Evolutionary conservation across 352 stramenopile genomes (phyloP).

Genomic region (Globisporangium irregulare): DNA sequence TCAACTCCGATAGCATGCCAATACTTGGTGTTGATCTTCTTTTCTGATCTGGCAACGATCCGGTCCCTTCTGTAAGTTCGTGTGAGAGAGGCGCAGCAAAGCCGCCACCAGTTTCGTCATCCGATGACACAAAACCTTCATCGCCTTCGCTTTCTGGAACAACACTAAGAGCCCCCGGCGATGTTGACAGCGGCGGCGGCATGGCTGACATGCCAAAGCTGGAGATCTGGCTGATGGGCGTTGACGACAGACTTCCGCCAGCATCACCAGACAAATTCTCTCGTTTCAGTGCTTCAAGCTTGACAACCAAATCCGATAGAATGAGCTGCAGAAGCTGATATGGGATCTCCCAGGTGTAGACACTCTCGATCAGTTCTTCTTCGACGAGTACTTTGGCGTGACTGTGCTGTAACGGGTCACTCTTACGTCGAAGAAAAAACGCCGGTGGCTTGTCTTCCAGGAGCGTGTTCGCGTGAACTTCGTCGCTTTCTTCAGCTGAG

Average conservation of each 20-base stretch:
- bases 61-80: slow-evolving; percentile 15
- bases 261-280: slow-evolving; percentile 36
- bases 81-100: slow-evolving; percentile 17
- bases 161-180: slow-evolving; percentile 26
- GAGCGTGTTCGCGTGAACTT: background rate
- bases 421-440: slow-evolving; percentile 32
- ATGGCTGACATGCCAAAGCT: slow-evolving; percentile 31
- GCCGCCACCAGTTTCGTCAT: slow-evolving; percentile 11
- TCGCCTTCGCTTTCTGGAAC: slow-evolving; percentile 31
- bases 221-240: slow-evolving; percentile 52
- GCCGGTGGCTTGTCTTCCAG: slow-evolving; percentile 6
- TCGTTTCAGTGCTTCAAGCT: slow-evolving; percentile 63
- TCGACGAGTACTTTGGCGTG: slow-evolving; percentile 75
- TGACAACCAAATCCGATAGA: slow-evolving; percentile 63
- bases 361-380: slow-evolving; percentile 85
- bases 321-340: slow-evolving; percentile 84
- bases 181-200: slow-evolving; percentile 24
- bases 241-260: slow-evolving; percentile 37
- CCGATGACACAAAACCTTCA: slow-evolving; percentile 14
- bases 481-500: slow-evolving; percentile 28
- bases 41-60: slow-evolving; percentile 18
- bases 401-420: slow-evolving; percentile 34
- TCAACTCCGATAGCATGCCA: slow-evolving; percentile 83
- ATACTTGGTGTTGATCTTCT: slow-evolving; percentile 44
- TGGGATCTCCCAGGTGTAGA: slow-evolving; percentile 87